These are phyloP conservation scores for Ophiostoma sp. DNA, from an alignment of 2,329 filamentous ascomycete genomes.

Conservation along the genomic window DNA sequence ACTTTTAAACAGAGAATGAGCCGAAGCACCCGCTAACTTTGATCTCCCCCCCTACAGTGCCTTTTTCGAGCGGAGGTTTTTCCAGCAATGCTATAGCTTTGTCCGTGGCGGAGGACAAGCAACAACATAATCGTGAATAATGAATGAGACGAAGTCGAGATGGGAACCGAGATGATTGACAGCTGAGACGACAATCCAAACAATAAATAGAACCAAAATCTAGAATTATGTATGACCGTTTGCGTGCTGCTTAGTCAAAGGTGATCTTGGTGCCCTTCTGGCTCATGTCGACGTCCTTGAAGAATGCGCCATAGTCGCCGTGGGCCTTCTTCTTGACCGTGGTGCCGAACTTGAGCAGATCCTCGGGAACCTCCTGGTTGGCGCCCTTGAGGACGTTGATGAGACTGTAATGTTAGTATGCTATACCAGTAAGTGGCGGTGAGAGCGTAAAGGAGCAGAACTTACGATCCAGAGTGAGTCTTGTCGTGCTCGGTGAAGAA, in stretches of 20 bases:
- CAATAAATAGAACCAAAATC: neutral
- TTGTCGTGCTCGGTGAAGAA: conserved; percentile 96
- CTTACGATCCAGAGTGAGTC: conserved; percentile 78
- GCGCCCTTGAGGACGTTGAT: conserved; percentile 95
- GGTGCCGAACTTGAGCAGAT: conserved; percentile 89
- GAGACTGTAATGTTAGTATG: conserved; percentile 47
- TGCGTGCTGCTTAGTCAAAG: conserved; percentile 56
- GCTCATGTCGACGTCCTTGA: conserved; percentile 79
- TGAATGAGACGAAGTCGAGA: neutral
- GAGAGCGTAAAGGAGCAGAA: conserved; percentile 30
- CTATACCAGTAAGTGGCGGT: neutral
- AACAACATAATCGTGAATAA: conserved; percentile 3
- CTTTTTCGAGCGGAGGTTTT: conserved; percentile 50
- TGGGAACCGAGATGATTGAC: neutral
- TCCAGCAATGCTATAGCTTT: conserved; percentile 43
- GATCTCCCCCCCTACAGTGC: conserved; percentile 36
- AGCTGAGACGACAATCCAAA: neutral
- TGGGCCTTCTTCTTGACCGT: conserved; percentile 99
- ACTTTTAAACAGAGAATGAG: conserved; percentile 9
- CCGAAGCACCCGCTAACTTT: conserved; percentile 17
- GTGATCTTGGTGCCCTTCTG: conserved; percentile 88
- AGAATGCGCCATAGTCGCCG: conserved; percentile 90
- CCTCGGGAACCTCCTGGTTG: conserved; percentile 83
- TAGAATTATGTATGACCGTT: neutral
- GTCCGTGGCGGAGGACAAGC: conserved; percentile 19